A percentile compares a stretch with the other conserved stretches of the same genome.
phyloP scores from a whole-genome alignment of 805 yeast genomes.

The Wickerhamiella bombiphila region DNA sequence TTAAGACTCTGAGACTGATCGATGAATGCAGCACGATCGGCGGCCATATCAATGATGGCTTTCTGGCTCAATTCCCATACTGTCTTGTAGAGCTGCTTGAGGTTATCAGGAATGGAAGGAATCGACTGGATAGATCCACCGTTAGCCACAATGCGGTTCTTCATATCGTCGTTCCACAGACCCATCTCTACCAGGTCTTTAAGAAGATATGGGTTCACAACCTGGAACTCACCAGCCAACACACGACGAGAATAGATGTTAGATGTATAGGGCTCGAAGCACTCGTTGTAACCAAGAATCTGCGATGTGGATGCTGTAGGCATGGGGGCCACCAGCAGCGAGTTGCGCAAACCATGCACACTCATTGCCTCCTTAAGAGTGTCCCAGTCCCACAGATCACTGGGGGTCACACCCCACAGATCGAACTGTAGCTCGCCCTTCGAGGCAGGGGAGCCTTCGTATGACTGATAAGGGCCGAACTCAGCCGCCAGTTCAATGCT shows the following conservation, averaged over 20 bases:
- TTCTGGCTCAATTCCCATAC: constrained; percentile 95
- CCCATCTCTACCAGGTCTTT: constrained; percentile 71
- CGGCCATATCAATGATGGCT: constrained; percentile 73
- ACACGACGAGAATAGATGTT: constrained; percentile 86
- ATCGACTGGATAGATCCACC: constrained; percentile 80
- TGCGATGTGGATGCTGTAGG: constrained; percentile 98
- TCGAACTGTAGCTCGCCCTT: constrained; percentile 76
- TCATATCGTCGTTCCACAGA: constrained; percentile 69
- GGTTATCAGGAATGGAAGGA: constrained; percentile 54
- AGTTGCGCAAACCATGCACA: constrained; percentile 66
- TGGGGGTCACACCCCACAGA: constrained; percentile 68
- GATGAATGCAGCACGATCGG: constrained; percentile 56
- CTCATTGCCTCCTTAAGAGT: constrained; percentile 43
- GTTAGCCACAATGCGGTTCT: constrained; percentile 55
- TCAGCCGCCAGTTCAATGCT: constrained; percentile 65
- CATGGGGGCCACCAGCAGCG: constrained; percentile 71
- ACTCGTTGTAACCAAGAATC: constrained; percentile 83
- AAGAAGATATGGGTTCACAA: constrained; percentile 74
- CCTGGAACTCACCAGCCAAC: constrained; percentile 83
- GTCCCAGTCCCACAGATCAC: constrained; percentile 83
- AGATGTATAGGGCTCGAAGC: constrained; percentile 92
- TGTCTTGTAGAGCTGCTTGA: constrained; percentile 74
- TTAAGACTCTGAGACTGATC: constrained; percentile 89
- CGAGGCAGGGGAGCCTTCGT: constrained; percentile 80
- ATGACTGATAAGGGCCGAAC: constrained; percentile 58